Conservation (phyloP, 352 stramenopile genomes). For the Elongisporangium anandrum region DNA sequence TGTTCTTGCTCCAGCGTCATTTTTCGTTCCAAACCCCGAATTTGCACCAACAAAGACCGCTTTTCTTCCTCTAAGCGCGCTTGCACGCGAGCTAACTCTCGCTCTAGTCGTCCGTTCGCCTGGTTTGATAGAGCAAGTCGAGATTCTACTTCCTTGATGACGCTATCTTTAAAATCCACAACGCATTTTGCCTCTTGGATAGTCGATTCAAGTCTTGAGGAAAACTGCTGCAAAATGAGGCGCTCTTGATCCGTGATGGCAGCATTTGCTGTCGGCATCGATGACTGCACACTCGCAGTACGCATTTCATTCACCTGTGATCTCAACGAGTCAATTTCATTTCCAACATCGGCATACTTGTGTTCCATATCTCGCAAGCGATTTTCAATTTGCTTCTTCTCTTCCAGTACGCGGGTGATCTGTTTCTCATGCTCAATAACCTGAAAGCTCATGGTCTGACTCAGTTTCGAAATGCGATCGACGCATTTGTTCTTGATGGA, state of each 20-base stretch:
- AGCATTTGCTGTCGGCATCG: too few species aligned
- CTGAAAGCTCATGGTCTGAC: conserved; percentile 64
- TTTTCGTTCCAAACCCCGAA: conserved; percentile 9
- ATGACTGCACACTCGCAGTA: neutral
- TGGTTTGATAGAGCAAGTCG: conserved; percentile 17
- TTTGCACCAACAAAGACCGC: conserved; percentile 11
- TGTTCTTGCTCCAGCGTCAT: conserved; percentile 11
- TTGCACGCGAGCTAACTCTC: conserved; percentile 12
- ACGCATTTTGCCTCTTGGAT: conserved; percentile 71
- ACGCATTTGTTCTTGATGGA: conserved; percentile 71
- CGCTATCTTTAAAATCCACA: conserved; percentile 57
- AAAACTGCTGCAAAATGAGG: conserved; percentile 50
- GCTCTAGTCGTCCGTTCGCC: conserved; percentile 14
- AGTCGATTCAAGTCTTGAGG: conserved; percentile 39
- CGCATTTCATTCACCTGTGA: conserved; percentile 38
- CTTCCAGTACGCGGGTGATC: conserved; percentile 31
- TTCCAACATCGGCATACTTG: conserved; percentile 42
- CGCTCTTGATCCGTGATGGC: conserved; percentile 18
- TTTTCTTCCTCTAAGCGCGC: conserved; percentile 9
- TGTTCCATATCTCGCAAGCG: conserved; percentile 29
- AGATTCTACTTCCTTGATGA: conserved; percentile 49
- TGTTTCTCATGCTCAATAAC: conserved; percentile 59
- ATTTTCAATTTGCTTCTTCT: conserved; percentile 26
- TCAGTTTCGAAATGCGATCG: conserved; percentile 62
- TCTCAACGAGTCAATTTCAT: conserved; percentile 39